These are phyloP conservation scores for Rhizopogon vinicolor DNA, from an alignment of 768 basidiomycete genomes.

Conservation along the genomic window DNA sequence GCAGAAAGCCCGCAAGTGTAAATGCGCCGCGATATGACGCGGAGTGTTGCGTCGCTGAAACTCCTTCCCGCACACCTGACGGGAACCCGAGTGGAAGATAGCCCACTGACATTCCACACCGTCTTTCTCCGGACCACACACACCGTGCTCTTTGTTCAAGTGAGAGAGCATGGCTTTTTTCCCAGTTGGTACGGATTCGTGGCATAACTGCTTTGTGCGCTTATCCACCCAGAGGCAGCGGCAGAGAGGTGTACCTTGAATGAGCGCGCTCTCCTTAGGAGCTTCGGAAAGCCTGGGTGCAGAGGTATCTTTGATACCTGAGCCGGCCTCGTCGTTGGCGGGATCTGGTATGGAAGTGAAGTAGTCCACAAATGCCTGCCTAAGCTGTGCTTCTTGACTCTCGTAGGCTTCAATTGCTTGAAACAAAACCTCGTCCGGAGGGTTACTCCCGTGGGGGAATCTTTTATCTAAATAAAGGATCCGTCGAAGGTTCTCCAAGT, in stretches of 20 bases:
- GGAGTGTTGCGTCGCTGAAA: slow-evolving; percentile 11
- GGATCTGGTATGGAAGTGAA: background rate
- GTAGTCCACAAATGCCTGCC: no score
- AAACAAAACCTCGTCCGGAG: background rate
- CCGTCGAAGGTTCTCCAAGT: background rate
- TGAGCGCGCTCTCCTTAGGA: background rate
- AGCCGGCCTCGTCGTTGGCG: background rate
- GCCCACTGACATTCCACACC: slow-evolving; percentile 7
- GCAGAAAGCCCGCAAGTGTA: slow-evolving; percentile 11
- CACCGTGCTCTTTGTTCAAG: slow-evolving; percentile 8
- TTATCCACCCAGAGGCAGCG: slow-evolving; percentile 7
- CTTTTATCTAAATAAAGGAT: background rate
- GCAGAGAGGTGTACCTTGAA: no score
- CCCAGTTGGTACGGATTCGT: background rate
- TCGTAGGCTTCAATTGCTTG: background rate
- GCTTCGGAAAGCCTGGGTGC: slow-evolving; percentile 6
- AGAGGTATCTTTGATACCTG: background rate
- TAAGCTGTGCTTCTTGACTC: no score
- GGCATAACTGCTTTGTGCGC: background rate
- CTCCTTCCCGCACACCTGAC: background rate
- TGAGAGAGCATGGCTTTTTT: slow-evolving; percentile 11
- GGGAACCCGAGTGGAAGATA: background rate
- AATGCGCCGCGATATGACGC: slow-evolving; percentile 16
- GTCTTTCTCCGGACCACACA: slow-evolving; percentile 1
- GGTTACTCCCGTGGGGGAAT: background rate